Percentiles rank a stretch among this genome's conserved stretches.
Evolutionary conservation across 441 rosid genomes (phyloP).

Genomic region (Mallotus repandus): DNA sequence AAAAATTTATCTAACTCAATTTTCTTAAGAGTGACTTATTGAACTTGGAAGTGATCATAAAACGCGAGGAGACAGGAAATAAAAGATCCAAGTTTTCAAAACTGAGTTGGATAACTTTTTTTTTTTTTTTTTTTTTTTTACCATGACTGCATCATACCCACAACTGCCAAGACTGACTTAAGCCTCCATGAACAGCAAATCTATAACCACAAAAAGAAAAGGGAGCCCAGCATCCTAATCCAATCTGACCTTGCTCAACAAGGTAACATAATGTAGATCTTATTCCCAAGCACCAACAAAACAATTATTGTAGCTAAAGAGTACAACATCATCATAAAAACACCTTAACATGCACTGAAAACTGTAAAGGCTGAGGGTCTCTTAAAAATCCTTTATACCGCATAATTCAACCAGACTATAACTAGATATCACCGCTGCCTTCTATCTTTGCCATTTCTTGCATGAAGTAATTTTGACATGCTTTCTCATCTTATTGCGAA

Average conservation of each 20-base stretch:
- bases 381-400: background rate
- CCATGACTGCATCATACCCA: background rate
- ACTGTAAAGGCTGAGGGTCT: background rate
- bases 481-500: background rate
- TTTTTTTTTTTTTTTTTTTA: background rate
- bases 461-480: background rate
- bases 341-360: background rate
- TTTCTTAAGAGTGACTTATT: background rate
- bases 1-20: background rate
- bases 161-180: background rate
- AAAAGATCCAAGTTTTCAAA: background rate
- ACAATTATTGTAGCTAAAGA: too few species aligned
- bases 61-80: too few species aligned
- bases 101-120: background rate
- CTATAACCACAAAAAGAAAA: background rate
- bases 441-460: background rate
- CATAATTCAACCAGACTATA: background rate
- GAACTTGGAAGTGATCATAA: background rate
- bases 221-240: background rate
- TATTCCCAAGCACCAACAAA: background rate
- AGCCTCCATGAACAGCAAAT: background rate
- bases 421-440: background rate
- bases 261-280: background rate
- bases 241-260: background rate
- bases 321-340: too few species aligned